Conservation (phyloP, 306 rosid genomes). For the Acacia acuminata region DNA sequence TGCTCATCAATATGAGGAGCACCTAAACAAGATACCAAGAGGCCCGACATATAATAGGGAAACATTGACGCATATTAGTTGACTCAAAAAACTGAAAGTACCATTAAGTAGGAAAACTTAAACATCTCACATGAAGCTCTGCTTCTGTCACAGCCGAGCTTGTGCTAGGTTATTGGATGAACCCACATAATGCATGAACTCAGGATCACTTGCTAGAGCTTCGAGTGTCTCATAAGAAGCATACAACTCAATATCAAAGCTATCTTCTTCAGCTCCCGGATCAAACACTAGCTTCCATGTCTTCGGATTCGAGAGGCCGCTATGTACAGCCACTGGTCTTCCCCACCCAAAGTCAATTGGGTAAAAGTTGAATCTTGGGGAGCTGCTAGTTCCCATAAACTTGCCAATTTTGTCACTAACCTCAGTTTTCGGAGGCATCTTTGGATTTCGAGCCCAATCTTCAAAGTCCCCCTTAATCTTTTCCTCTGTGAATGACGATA, state of each 20-base stretch:
- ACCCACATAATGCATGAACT: neutral
- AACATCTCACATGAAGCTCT: neutral
- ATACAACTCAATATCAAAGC: neutral
- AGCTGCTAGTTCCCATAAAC: neutral
- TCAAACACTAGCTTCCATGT: neutral
- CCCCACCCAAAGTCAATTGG: neutral
- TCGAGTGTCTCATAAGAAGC: neutral
- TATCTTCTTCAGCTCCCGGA: neutral
- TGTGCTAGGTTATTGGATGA: neutral
- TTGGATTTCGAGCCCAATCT: neutral
- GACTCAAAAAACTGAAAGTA: too few relatives aligned
- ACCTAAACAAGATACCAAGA: too few relatives aligned
- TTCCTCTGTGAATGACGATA: neutral
- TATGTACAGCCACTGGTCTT: neutral
- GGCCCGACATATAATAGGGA: too few relatives aligned
- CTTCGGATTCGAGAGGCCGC: neutral
- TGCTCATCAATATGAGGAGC: too few relatives aligned
- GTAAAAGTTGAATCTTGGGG: neutral
- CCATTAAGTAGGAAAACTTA: too few relatives aligned
- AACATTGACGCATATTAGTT: too few relatives aligned
- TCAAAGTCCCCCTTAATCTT: neutral
- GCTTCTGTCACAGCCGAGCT: neutral
- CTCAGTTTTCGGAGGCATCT: neutral
- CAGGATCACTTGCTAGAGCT: neutral
- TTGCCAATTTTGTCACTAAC: neutral